Conservation (phyloP, 75 land plant species). For the Azolla pinnata region DNA sequence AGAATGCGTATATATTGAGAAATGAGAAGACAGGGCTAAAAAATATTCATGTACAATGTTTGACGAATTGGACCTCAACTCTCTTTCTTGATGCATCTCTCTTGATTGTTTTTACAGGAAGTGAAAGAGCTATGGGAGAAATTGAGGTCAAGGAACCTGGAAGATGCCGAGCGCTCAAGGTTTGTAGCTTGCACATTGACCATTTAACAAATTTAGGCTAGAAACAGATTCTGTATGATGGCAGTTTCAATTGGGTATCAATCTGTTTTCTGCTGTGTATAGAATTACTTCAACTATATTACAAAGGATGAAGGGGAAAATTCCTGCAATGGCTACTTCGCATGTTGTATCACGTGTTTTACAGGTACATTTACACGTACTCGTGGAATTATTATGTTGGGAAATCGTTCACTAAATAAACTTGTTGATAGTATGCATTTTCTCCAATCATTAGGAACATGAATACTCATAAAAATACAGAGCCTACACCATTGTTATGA, state of each 20-base stretch:
- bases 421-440: no score
- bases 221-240: neutral
- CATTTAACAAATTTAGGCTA: neutral
- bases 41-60: neutral
- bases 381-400: neutral
- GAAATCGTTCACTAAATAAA: no score
- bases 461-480: no score
- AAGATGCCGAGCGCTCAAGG: conserved; percentile 62
- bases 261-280: neutral
- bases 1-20: no score
- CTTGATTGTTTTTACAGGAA: conserved; percentile 36
- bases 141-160: conserved; percentile 53
- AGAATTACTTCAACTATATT: conserved; percentile 67
- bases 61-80: neutral
- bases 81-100: neutral
- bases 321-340: conserved; percentile 63
- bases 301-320: conserved; percentile 77
- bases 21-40: no score
- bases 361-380: conserved; percentile 38
- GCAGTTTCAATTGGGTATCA: neutral
- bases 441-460: no score
- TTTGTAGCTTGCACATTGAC: conserved; percentile 13
- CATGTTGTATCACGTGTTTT: conserved; percentile 82
- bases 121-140: conserved; percentile 76
- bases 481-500: no score